These are phyloP conservation scores for Escallonia herrerae DNA, from an alignment of 129 eudicot genomes.

Conservation along the genomic window DNA sequence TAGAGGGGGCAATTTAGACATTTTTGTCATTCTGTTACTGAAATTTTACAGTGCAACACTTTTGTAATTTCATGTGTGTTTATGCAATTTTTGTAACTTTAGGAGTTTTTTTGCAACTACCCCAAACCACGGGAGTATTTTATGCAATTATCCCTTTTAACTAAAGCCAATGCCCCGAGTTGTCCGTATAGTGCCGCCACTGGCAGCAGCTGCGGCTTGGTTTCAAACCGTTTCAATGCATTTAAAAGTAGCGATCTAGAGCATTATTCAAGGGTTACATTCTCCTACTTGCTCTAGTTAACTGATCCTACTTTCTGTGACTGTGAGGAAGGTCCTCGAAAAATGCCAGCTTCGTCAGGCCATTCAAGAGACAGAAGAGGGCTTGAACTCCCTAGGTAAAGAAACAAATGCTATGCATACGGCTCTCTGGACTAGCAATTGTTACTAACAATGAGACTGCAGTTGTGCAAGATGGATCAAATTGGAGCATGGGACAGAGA, in stretches of 20 bases:
- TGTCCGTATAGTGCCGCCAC: no score
- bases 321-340: constrained; percentile 42
- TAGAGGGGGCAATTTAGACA: no score
- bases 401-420: background rate
- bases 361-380: constrained; percentile 43
- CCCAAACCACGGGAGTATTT: no score
- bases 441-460: background rate
- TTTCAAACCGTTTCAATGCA: no score
- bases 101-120: no score
- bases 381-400: constrained; percentile 55
- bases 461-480: constrained; percentile 68
- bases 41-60: no score
- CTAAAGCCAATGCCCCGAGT: no score
- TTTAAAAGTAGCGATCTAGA: background rate
- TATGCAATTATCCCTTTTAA: no score
- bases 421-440: background rate
- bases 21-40: no score
- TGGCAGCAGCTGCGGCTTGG: no score
- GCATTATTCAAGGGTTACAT: background rate
- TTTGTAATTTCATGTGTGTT: no score
- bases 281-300: background rate
- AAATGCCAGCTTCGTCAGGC: constrained; percentile 66
- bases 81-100: no score
- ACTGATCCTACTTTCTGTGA: background rate
- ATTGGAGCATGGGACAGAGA: constrained; percentile 76